These are phyloP conservation scores for Curvularia verruculosa DNA, from an alignment of 2,329 filamentous ascomycete species.

Conservation along the genomic window DNA sequence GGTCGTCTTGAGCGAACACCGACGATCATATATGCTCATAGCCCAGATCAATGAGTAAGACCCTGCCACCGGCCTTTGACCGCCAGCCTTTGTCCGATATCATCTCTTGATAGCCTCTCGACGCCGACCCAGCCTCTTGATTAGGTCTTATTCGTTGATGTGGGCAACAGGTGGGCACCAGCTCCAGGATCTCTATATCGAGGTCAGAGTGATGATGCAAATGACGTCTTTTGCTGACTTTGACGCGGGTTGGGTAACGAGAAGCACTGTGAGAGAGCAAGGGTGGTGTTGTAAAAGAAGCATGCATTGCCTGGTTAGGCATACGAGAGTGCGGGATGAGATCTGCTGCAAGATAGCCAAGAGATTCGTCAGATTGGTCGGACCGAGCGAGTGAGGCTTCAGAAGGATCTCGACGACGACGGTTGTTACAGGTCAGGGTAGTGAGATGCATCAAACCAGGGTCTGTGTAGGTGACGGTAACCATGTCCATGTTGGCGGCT, in stretches of 20 bases:
- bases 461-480: constrained; percentile 24
- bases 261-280: constrained; percentile 18
- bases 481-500: constrained; percentile 28
- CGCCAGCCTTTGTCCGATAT: constrained; percentile 22
- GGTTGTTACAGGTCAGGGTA: constrained; percentile 21
- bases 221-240: constrained; percentile 36
- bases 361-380: constrained; percentile 15
- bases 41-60: constrained; percentile 12
- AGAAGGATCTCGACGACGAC: constrained; percentile 21
- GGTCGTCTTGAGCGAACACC: constrained; percentile 12
- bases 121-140: constrained; percentile 4
- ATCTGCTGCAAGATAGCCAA: constrained; percentile 10
- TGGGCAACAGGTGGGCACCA: constrained; percentile 24
- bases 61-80: constrained; percentile 21
- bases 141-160: constrained; percentile 37
- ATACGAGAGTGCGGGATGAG: constrained; percentile 3
- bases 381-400: constrained; percentile 12
- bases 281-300: constrained; percentile 25
- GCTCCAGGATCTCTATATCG: constrained; percentile 30
- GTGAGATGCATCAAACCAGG: constrained; percentile 19
- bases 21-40: constrained; percentile 27
- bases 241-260: constrained; percentile 9
- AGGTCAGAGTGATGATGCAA: constrained; percentile 19
- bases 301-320: constrained; percentile 26
- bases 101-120: constrained; percentile 11